Evolutionary conservation across 345 rosid genomes (phyloP).

Genomic region (Aegle marmelos): DNA sequence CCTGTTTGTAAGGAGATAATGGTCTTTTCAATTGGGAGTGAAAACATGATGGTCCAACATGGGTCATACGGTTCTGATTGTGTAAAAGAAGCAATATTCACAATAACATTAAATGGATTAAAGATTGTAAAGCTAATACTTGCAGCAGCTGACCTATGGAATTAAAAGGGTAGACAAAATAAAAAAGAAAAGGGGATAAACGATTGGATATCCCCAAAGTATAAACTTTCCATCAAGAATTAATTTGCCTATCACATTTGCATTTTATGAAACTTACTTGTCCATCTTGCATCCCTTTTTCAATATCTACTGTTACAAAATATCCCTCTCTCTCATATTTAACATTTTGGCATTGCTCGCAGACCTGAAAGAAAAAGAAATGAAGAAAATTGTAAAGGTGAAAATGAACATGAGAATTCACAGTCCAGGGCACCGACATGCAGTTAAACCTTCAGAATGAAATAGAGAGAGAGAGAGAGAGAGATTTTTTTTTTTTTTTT

Average conservation of each 20-base stretch:
- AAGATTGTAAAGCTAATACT: background rate
- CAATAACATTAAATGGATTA: background rate
- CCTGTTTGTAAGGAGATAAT: background rate
- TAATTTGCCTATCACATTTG: background rate
- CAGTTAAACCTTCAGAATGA: background rate
- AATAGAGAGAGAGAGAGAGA: too few species aligned
- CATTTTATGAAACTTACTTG: constrained; percentile 52
- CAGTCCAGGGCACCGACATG: background rate
- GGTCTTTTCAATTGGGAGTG: background rate
- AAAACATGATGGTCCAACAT: background rate
- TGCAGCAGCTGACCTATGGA: too few species aligned
- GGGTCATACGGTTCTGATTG: background rate
- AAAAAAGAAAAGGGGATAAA: background rate
- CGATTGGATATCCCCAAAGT: background rate
- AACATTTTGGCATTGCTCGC: constrained; percentile 96
- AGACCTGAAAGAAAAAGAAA: constrained; percentile 56
- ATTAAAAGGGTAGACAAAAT: background rate
- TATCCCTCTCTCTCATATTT: constrained; percentile 87
- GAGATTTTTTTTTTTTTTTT: too few species aligned
- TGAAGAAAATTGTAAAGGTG: constrained; percentile 1
- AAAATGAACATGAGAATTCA: background rate
- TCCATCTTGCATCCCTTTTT: constrained; percentile 99
- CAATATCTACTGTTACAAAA: constrained; percentile 91
- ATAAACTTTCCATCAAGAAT: background rate
- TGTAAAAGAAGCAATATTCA: background rate